Conservation (phyloP, 2,329 filamentous ascomycete genomes). For the Curvularia verruculosa region DNA sequence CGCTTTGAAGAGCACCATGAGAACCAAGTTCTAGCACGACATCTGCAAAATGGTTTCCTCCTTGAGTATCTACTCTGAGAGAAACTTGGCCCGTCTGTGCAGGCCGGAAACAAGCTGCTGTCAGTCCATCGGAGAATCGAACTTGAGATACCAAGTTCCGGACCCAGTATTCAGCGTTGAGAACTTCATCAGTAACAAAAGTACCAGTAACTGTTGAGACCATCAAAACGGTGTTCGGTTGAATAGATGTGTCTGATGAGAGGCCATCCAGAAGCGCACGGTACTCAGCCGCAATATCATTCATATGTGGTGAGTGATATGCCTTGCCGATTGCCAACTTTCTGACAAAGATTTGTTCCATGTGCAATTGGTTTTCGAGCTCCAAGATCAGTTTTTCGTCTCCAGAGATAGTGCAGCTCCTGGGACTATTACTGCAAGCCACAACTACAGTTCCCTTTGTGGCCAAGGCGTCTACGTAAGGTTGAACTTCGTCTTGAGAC, state of each 20-base stretch:
- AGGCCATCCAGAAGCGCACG: background rate
- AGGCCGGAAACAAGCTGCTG: background rate
- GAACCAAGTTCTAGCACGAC: constrained; percentile 52
- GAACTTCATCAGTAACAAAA: background rate
- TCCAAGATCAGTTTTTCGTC: constrained; percentile 54
- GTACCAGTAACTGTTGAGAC: constrained; percentile 3
- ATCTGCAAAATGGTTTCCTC: background rate
- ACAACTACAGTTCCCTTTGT: constrained; percentile 2
- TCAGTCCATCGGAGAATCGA: constrained; percentile 1
- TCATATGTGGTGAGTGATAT: constrained; percentile 49
- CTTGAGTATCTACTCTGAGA: constrained; percentile 5
- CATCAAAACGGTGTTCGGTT: background rate
- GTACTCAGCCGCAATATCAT: constrained; percentile 9
- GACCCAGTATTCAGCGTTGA: constrained; percentile 9
- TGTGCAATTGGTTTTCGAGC: constrained; percentile 22
- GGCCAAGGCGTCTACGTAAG: background rate
- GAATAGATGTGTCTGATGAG: background rate
- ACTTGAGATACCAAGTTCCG: constrained; percentile 12
- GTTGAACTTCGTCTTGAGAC: background rate
- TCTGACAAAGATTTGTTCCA: constrained; percentile 18
- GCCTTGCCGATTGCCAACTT: constrained; percentile 47
- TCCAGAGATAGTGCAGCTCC: constrained; percentile 11
- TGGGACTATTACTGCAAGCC: constrained; percentile 2
- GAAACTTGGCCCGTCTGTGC: constrained; percentile 2
- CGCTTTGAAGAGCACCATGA: constrained; percentile 51